Conservation (phyloP, 805 yeast species). For the Jamesozyma spencerorum region DNA sequence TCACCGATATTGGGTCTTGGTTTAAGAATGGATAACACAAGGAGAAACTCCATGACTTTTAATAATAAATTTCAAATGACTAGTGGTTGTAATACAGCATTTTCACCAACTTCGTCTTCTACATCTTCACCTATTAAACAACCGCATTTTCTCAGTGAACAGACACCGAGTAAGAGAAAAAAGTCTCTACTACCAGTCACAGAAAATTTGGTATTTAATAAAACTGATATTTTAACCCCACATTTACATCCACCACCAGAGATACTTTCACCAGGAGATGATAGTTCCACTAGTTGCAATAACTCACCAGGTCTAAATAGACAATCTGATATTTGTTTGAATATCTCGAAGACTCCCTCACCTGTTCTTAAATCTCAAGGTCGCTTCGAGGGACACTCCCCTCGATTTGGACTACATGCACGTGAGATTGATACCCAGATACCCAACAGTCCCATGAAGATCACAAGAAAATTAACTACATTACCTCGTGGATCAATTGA, state of each 20-base stretch:
- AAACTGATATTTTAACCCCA: conserved; percentile 2
- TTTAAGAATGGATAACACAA: conserved; percentile 1
- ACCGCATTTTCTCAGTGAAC: neutral
- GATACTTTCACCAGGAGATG: neutral
- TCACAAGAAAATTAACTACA: conserved; percentile 25
- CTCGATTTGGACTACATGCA: conserved; percentile 11
- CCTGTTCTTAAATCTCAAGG: conserved; percentile 36
- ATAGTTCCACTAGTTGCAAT: neutral
- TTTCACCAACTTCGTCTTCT: neutral
- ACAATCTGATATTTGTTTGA: conserved; percentile 30
- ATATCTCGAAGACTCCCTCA: conserved; percentile 35
- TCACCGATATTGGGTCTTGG: conserved; percentile 9
- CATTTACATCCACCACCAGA: conserved; percentile 5
- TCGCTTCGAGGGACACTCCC: conserved; percentile 13
- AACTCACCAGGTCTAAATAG: conserved; percentile 3
- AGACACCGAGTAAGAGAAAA: conserved; percentile 2
- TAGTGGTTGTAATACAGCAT: conserved; percentile 1
- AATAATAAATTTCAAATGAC: neutral
- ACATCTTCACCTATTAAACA: conserved; percentile 4
- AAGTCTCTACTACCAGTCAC: neutral
- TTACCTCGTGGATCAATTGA: conserved; percentile 87
- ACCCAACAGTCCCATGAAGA: conserved; percentile 12
- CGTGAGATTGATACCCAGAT: conserved; percentile 4
- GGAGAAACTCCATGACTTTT: neutral
- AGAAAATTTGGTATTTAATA: neutral